Percentiles rank a stretch among this genome's conserved stretches.
phyloP scores from a whole-genome alignment of 495 filamentous ascomycete genomes.

The Margaritispora aquatica region DNA sequence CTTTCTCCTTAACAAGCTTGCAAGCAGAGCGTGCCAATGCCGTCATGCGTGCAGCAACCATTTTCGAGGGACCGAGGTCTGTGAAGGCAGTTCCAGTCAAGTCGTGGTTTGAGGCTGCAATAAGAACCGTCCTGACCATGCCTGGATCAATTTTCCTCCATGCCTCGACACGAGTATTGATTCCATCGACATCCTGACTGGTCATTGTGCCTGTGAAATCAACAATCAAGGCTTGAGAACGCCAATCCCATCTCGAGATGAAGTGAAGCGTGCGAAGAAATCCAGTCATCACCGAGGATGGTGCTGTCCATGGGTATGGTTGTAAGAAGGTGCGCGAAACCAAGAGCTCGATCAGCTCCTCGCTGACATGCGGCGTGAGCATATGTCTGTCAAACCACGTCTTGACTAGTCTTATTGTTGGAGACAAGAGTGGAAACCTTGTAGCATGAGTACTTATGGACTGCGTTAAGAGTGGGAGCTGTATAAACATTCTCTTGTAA shows the following conservation, averaged over 20 bases:
- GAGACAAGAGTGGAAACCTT: conserved; percentile 72
- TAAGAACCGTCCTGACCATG: conserved; percentile 77
- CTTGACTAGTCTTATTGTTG: conserved; percentile 83
- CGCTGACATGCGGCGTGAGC: conserved; percentile 64
- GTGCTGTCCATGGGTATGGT: conserved; percentile 73
- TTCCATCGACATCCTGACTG: conserved; percentile 47
- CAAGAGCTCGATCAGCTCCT: conserved; percentile 79
- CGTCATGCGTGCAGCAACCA: conserved; percentile 80
- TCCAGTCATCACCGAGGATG: conserved; percentile 71
- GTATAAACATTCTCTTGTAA: conserved; percentile 65
- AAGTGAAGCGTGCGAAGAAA: conserved; percentile 75
- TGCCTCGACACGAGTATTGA: conserved; percentile 66
- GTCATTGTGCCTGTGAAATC: conserved; percentile 57
- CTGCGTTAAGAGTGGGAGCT: conserved; percentile 72
- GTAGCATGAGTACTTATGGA: conserved; percentile 72
- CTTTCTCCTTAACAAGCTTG: conserved; percentile 50
- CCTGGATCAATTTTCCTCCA: conserved; percentile 82
- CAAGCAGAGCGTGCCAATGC: conserved; percentile 68
- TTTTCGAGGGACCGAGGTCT: conserved; percentile 61
- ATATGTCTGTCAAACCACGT: conserved; percentile 84
- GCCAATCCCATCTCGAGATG: conserved; percentile 88
- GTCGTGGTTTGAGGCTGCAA: conserved; percentile 76
- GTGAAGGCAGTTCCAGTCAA: conserved; percentile 76
- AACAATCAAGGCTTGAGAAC: conserved; percentile 69
- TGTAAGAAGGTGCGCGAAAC: conserved; percentile 70